Evolutionary conservation across 192 early-diverging fungal species (phyloP).

Genomic region (Dissophora globulifera): DNA sequence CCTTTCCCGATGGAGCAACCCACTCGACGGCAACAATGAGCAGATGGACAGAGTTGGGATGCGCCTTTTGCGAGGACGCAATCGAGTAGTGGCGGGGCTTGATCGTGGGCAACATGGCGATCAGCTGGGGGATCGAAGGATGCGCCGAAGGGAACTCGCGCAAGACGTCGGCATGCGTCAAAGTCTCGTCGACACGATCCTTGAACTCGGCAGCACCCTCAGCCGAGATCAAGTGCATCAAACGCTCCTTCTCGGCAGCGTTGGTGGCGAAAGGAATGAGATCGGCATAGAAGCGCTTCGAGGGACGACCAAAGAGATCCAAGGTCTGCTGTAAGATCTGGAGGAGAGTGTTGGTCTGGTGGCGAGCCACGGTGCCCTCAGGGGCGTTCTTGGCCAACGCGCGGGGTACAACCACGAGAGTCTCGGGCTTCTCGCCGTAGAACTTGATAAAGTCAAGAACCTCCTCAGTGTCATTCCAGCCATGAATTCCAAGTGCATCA

Average conservation of each 20-base stretch:
- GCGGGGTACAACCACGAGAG: constrained; percentile 66
- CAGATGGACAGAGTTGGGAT: constrained; percentile 90
- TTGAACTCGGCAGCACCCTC: constrained; percentile 85
- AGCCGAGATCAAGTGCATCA: constrained; percentile 71
- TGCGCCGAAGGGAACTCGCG: constrained; percentile 86
- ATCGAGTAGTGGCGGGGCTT: constrained; percentile 99
- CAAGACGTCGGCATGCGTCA: constrained; percentile 89
- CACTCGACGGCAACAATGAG: constrained; percentile 94
- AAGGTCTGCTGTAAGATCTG: constrained; percentile 86
- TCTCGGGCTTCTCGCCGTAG: constrained; percentile 76
- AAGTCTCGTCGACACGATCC: constrained; percentile 81
- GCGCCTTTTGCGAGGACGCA: constrained; percentile 88
- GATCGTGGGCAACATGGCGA: constrained; percentile 82
- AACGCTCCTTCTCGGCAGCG: constrained; percentile 70
- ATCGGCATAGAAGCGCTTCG: constrained; percentile 92
- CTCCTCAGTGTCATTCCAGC: constrained; percentile 81
- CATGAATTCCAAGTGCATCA: constrained; percentile 94
- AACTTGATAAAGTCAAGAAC: constrained; percentile 78
- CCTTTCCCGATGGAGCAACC: constrained; percentile 72
- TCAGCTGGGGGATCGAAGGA: constrained; percentile 76
- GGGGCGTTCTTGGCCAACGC: constrained; percentile 62
- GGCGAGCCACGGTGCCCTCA: constrained; percentile 54
- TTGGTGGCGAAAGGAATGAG: constrained; percentile 80
- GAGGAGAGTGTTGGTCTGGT: constrained; percentile 78
- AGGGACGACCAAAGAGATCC: constrained; percentile 94